Evolutionary conservation across 176 grass and related monocot species (phyloP), one percentile per base, ranked within the genome.

Genomic region (Cenchrus fungigraminus): DNA sequence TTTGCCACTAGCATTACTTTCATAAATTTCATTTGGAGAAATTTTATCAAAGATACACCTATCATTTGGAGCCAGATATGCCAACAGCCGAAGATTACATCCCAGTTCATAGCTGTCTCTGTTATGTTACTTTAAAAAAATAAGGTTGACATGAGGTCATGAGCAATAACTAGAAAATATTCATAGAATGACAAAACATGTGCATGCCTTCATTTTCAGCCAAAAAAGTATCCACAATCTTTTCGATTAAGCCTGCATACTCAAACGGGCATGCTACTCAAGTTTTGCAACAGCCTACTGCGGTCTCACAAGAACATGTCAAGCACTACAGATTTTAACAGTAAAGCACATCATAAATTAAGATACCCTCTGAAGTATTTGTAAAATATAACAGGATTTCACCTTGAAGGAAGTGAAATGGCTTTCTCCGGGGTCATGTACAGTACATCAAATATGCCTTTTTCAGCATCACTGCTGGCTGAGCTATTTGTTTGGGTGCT

Each of bases 391-490:
- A 69, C n/a, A 86, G 49, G 49, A 71, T 42, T 82, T 87, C 49
- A 97, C 94, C 91, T 93, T 79, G 81, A 59, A 85, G 86, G 81
- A 89, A 95, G 93, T 80, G 91, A 75, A 8, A 90, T 83, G 79
- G 96, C 96, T 87, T 92, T 98, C 73, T 95, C 96, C 69, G 93
- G 96, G 79, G 93, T 98, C 93, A 98, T 92, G 73, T 95, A 95
- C 25, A 98, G 74, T 79, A 98, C 80, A 92, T 95, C 87, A 34
- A 92, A 93, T 31, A 28, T 6, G 52, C 93, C 96, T 49, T 87
- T 92, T 92, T 95, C 93, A 63, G 96, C 96, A 20, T 90, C 61
- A 15, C 9, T 79, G 8, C 66, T 78, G 79, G 82, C 89, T 69
- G 77, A 71, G 8, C 81, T 82, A 75, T 95, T 88, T 15, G 58